Conservation (phyloP, 495 filamentous ascomycete species). For the Xylaria castorea region DNA sequence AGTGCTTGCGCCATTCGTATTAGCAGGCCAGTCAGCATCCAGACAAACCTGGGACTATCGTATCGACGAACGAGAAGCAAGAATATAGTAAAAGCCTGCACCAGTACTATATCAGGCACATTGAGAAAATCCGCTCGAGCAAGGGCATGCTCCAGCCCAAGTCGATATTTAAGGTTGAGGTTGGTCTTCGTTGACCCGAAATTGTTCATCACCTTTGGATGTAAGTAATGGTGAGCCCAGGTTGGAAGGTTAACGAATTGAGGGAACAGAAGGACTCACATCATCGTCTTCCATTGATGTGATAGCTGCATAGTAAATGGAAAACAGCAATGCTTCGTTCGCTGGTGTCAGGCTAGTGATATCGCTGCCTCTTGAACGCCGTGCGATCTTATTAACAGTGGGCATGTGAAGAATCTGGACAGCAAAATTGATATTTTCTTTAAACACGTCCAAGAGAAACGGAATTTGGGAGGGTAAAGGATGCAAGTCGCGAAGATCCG, state of each 20-base stretch:
- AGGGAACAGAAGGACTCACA: slow-evolving; percentile 36
- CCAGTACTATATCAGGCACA: slow-evolving; percentile 45
- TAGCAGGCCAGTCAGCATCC: slow-evolving; percentile 63
- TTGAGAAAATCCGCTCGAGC: slow-evolving; percentile 62
- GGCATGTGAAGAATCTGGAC: slow-evolving; percentile 60
- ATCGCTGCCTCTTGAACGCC: slow-evolving; percentile 44
- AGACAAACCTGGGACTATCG: slow-evolving; percentile 57
- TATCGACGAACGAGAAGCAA: slow-evolving; percentile 55
- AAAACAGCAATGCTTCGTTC: slow-evolving; percentile 65
- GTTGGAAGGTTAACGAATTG: background rate
- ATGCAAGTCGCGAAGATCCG: slow-evolving; percentile 52
- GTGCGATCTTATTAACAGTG: slow-evolving; percentile 55
- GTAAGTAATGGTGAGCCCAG: slow-evolving; percentile 22
- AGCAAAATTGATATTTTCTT: slow-evolving; percentile 60
- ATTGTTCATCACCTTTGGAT: slow-evolving; percentile 48
- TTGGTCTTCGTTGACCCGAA: slow-evolving; percentile 59
- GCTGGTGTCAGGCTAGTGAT: slow-evolving; percentile 46
- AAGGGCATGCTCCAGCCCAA: slow-evolving; percentile 60
- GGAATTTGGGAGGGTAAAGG: slow-evolving; percentile 61
- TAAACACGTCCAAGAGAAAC: slow-evolving; percentile 57
- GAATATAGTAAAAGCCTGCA: slow-evolving; percentile 60
- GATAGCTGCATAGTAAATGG: slow-evolving; percentile 66
- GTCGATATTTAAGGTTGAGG: slow-evolving; percentile 59
- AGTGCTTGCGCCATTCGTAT: slow-evolving; percentile 57
- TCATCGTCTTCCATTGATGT: slow-evolving; percentile 65